Evolutionary conservation across 352 stramenopile species (phyloP).

Genomic region (Pythium aphanidermatum): DNA sequence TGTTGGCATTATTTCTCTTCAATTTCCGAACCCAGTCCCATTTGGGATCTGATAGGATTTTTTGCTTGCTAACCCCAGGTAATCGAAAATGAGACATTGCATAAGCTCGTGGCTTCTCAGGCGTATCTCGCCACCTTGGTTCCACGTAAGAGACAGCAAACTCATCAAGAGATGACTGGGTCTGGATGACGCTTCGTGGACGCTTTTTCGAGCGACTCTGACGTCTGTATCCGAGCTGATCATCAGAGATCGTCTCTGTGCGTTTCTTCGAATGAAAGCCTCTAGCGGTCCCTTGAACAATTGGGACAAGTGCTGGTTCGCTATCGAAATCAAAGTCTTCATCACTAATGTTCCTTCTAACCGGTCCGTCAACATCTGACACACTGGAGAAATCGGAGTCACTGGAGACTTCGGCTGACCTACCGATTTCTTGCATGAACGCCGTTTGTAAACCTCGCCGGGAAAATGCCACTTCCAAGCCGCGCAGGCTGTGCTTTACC

Average conservation of each 20-base stretch:
- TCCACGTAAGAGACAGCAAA: constrained; percentile 9
- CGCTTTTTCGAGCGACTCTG: constrained; percentile 10
- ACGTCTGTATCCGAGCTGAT: too few species aligned
- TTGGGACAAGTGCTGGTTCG: too few species aligned
- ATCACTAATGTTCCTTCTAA: too few species aligned
- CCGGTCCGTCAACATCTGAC: too few species aligned
- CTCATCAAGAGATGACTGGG: constrained; percentile 10
- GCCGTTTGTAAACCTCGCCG: constrained; percentile 15
- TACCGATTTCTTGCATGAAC: not conserved
- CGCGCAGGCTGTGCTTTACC: constrained; percentile 30
- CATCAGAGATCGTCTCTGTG: too few species aligned
- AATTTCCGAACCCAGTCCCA: constrained; percentile 20
- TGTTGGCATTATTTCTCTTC: constrained; percentile 4
- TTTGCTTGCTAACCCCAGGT: not conserved
- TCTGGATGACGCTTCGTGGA: not conserved
- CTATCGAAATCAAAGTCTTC: too few species aligned
- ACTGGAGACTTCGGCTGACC: too few species aligned
- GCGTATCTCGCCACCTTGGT: not conserved
- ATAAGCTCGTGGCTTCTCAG: not conserved
- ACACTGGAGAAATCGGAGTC: constrained; percentile 3
- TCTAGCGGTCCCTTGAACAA: too few species aligned
- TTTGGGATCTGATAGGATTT: constrained; percentile 10
- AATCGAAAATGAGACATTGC: constrained; percentile 13
- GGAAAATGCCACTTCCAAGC: constrained; percentile 28
- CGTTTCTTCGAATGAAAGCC: too few species aligned